Conservation (phyloP, 768 basidiomycete species). For the Hysterangium stoloniferum region DNA sequence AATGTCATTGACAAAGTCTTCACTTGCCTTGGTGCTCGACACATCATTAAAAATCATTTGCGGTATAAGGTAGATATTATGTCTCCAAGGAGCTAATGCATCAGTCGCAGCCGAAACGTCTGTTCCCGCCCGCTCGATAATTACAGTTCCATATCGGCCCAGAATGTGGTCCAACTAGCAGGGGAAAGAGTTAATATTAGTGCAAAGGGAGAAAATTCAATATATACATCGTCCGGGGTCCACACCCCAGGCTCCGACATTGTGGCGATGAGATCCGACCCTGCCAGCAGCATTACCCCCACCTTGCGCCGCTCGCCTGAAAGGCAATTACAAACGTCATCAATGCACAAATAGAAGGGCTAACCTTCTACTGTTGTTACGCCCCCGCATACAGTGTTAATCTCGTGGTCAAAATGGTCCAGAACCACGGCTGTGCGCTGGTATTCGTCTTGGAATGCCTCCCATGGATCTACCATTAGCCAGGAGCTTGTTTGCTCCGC, state of each 20-base stretch:
- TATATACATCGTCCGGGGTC: slow-evolving; percentile 88
- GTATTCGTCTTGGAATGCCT: slow-evolving; percentile 83
- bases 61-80: slow-evolving; percentile 85
- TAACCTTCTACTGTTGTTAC: slow-evolving; percentile 53
- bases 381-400: slow-evolving; percentile 82
- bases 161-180: slow-evolving; percentile 96
- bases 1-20: slow-evolving; percentile 11
- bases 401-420: slow-evolving; percentile 93
- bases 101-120: slow-evolving; percentile 82
- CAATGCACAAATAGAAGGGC: slow-evolving; percentile 9
- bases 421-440: slow-evolving; percentile 95
- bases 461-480: slow-evolving; percentile 99
- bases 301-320: slow-evolving; percentile 62
- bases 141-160: slow-evolving; percentile 89
- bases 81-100: slow-evolving; percentile 63
- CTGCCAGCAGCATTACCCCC: slow-evolving; percentile 89
- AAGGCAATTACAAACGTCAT: neutral
- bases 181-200: neutral
- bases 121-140: slow-evolving; percentile 91
- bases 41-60: slow-evolving; percentile 97
- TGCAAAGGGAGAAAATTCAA: neutral
- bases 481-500: slow-evolving; percentile 86
- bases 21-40: slow-evolving; percentile 81
- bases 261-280: slow-evolving; percentile 95
- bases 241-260: slow-evolving; percentile 99